phyloP scores from a whole-genome alignment of 2,329 filamentous ascomycete species.

The Beauveria bassiana region DNA sequence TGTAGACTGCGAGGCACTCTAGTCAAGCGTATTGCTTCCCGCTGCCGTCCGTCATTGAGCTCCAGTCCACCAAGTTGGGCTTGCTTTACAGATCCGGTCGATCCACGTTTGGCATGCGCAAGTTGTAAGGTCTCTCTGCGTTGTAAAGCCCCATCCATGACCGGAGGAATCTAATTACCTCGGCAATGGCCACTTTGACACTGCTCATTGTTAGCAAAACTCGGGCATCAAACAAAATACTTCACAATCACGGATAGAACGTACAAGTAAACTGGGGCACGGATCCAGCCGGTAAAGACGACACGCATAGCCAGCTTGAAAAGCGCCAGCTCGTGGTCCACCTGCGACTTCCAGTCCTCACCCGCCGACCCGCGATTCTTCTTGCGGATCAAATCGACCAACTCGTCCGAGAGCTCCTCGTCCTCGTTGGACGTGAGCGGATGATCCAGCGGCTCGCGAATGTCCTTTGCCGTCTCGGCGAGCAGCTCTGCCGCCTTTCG shows the following conservation, averaged over 20 bases:
- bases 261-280: conserved; percentile 1
- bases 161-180: background rate
- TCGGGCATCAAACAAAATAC: background rate
- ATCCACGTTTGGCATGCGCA: conserved; percentile 4
- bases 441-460: conserved; percentile 17
- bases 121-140: background rate
- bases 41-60: background rate
- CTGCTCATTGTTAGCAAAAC: background rate
- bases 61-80: background rate
- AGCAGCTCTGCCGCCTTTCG: conserved; percentile 18
- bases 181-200: background rate
- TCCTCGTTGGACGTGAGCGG: conserved; percentile 16
- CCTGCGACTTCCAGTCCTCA: background rate
- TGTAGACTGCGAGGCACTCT: too few relatives aligned
- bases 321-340: conserved; percentile 2
- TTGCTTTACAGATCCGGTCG: conserved; percentile 4
- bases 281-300: conserved; percentile 4
- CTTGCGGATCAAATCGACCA: conserved; percentile 8
- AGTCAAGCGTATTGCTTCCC: background rate
- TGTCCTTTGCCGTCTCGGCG: conserved; percentile 21
- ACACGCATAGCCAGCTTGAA: conserved; percentile 6
- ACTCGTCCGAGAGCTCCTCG: conserved; percentile 20
- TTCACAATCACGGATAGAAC: background rate
- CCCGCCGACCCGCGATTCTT: background rate
- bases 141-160: conserved; percentile 9